Evolutionary conservation across 2,329 filamentous ascomycete species (phyloP).

Genomic region (Aspergillus sp.): DNA sequence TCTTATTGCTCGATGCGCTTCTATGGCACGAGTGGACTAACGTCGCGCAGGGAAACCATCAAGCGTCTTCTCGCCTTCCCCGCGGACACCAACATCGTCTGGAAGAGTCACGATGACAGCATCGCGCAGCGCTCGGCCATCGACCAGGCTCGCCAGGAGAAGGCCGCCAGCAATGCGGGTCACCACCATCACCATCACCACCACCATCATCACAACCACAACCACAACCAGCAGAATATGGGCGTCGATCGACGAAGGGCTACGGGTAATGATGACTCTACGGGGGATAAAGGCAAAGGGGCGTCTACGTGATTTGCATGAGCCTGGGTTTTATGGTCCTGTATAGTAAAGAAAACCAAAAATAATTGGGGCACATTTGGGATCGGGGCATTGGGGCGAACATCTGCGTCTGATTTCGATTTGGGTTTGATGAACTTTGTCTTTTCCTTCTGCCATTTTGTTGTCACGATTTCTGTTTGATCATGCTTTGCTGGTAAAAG

Average conservation of each 20-base stretch:
- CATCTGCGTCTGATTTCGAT: slow-evolving; percentile 34
- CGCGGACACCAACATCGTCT: slow-evolving; percentile 83
- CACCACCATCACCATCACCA: slow-evolving; percentile 33
- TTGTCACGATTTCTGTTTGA: slow-evolving; percentile 1
- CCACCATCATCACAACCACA: slow-evolving; percentile 23
- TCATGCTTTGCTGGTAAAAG: slow-evolving; percentile 4
- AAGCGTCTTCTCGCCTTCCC: slow-evolving; percentile 86
- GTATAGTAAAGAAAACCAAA: slow-evolving; percentile 37
- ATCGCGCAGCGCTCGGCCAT: slow-evolving; percentile 89
- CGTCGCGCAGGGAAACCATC: slow-evolving; percentile 72
- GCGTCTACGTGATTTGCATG: slow-evolving; percentile 29
- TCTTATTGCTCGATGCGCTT: slow-evolving; percentile 19
- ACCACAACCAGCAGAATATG: slow-evolving; percentile 27
- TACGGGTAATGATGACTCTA: slow-evolving; percentile 42
- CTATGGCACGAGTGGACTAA: slow-evolving; percentile 5
- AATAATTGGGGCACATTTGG: slow-evolving; percentile 38
- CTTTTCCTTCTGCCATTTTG: slow-evolving; percentile 13
- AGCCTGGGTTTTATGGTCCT: slow-evolving; percentile 29
- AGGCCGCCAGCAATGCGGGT: slow-evolving; percentile 47
- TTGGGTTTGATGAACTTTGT: slow-evolving; percentile 25
- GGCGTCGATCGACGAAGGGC: slow-evolving; percentile 42
- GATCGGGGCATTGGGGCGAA: slow-evolving; percentile 40
- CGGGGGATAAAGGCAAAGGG: slow-evolving; percentile 41
- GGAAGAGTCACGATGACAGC: slow-evolving; percentile 94
- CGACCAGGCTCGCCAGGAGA: slow-evolving; percentile 87